Evolutionary conservation across 2,329 filamentous ascomycete species (phyloP).

Genomic region (Paramyrothecium sp.): DNA sequence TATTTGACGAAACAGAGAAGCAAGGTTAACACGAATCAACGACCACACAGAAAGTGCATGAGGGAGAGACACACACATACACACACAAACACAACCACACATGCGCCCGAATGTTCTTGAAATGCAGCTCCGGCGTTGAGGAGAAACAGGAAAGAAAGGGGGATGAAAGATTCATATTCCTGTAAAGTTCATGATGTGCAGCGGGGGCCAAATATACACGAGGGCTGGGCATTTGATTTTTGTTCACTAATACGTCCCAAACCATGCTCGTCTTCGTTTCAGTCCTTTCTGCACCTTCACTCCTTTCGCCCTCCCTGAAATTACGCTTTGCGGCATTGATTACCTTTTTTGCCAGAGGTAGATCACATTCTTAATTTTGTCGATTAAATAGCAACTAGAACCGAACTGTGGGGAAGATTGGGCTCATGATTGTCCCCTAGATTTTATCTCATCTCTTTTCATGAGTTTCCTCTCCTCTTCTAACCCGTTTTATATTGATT

Average conservation of each 20-base stretch:
- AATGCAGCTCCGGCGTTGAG: constrained; percentile 24
- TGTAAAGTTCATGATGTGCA: constrained; percentile 19
- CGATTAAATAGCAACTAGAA: too few species aligned
- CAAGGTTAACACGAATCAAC: constrained; percentile 8
- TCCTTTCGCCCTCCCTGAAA: background rate
- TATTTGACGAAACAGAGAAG: constrained; percentile 9
- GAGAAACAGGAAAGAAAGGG: constrained; percentile 17
- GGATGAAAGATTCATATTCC: constrained; percentile 8
- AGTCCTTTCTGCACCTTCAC: background rate
- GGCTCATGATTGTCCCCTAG: too few species aligned
- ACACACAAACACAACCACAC: constrained; percentile 20
- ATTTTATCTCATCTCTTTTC: too few species aligned
- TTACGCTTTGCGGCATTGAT: too few species aligned
- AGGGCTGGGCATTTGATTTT: constrained; percentile 3
- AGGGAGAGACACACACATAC: constrained; percentile 10
- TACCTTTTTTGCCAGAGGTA: too few species aligned
- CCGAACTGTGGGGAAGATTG: too few species aligned
- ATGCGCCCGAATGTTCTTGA: constrained; percentile 9
- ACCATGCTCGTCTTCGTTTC: background rate
- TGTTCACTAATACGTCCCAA: background rate
- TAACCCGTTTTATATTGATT: too few species aligned
- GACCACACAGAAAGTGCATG: constrained; percentile 8
- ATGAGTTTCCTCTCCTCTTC: too few species aligned
- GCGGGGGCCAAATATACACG: constrained; percentile 21
- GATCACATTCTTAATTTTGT: too few species aligned